Base-by-base conservation (phyloP, 2,329 filamentous ascomycete species). In the Magnaporthiopsis incrustans region DNA sequence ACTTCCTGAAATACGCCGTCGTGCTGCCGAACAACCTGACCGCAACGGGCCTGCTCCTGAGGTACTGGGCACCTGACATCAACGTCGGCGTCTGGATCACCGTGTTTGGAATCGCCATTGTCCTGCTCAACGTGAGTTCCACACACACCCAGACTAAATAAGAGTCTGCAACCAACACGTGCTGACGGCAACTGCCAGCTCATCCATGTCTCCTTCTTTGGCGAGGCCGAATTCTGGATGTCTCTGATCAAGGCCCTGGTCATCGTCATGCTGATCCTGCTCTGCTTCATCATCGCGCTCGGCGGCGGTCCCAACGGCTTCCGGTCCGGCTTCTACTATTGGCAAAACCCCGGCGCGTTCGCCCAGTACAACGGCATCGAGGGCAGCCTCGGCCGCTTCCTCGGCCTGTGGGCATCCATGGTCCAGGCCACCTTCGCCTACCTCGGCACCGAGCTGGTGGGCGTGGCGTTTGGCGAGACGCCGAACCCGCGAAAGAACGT, bases 401-500 rank as follows among this genome's bases (percentile, higher is more conserved):
- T 69, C 33, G 68, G 76, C 3, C 72, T 76, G 22, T 76, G 77
- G 74, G 73, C 73, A 8, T 74, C 73, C 15, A 68, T 78, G 50
- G 73, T 75, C 44, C 72, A 75, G 60, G 74, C 77, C 1, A 75
- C 74, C 7, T 79, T 78, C 58, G 74, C 74, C 27, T 78, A 77
- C 56, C 71, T 74, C 58, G 74, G 74, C 22, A 87, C 87, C 2
- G 86, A 89, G 71, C 78, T 89, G 44, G 85, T 90, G 63, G 87
- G 87, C 72, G 86, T 89, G 25, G 89, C 87, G 0, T 86, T 89
- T 32, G 87, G 86, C 64, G 86, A 89, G 73, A 85, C 86, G 0
- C 85, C 88, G 70, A 88, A 89, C 73, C 87, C 87, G 2, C 81
- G 86, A 68, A 82, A 82, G 72, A 88, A 85, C 61, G 86, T 90